Evolutionary conservation across 2,329 filamentous ascomycete species (phyloP).

Genomic region (Pseudopithomyces chartarum): DNA sequence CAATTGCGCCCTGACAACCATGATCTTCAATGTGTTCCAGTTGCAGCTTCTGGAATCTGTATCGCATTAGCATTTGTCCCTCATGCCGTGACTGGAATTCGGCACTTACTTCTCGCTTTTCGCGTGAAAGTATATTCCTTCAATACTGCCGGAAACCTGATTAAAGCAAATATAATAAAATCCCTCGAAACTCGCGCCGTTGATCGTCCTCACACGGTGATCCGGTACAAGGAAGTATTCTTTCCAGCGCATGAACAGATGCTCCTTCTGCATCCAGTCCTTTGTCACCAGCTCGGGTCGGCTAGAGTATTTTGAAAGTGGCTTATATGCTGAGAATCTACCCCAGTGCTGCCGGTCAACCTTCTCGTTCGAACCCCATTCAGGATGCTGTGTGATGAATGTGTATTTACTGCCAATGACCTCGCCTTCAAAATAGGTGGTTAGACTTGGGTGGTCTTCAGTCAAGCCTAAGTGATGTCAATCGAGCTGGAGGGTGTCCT

Average conservation of each 20-base stretch:
- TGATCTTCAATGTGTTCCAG: slow-evolving; percentile 84
- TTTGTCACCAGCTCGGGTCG: slow-evolving; percentile 63
- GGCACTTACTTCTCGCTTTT: slow-evolving; percentile 90
- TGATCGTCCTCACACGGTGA: slow-evolving; percentile 87
- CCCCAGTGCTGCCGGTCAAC: slow-evolving; percentile 93
- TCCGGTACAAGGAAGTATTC: slow-evolving; percentile 97
- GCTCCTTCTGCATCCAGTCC: slow-evolving; percentile 78
- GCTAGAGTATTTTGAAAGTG: slow-evolving; percentile 69
- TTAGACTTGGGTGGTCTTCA: slow-evolving; percentile 94
- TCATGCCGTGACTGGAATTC: neutral
- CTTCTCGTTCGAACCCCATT: slow-evolving; percentile 91
- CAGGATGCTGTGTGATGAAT: slow-evolving; percentile 87
- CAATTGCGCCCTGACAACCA: slow-evolving; percentile 83
- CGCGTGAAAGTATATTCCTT: slow-evolving; percentile 95
- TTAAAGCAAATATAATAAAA: slow-evolving; percentile 99
- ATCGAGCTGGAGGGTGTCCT: slow-evolving; percentile 3
- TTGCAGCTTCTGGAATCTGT: slow-evolving; percentile 88
- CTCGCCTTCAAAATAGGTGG: slow-evolving; percentile 97
- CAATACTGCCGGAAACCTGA: slow-evolving; percentile 82
- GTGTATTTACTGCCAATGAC: slow-evolving; percentile 94
- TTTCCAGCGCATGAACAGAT: slow-evolving; percentile 99
- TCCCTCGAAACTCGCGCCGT: slow-evolving; percentile 93
- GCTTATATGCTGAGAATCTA: slow-evolving; percentile 85
- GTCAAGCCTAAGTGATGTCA: slow-evolving; percentile 71
- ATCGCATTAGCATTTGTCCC: slow-evolving; percentile 22